Evolutionary conservation across 2,329 filamentous ascomycete genomes (phyloP).

Genomic region (Aspergillus arachidicola): DNA sequence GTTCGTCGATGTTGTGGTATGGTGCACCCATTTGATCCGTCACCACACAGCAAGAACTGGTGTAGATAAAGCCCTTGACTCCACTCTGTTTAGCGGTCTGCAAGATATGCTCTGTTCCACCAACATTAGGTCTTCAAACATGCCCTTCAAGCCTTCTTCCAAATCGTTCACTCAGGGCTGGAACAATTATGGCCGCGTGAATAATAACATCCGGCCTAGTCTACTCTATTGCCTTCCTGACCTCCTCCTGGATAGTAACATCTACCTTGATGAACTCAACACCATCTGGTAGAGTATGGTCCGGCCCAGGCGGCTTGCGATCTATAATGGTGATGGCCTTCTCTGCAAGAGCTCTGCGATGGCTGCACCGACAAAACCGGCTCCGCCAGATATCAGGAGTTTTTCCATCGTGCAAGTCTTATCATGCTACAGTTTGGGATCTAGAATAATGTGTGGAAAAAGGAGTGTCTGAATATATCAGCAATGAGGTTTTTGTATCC

Average conservation of each 20-base stretch:
- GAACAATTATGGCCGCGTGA: constrained; percentile 56
- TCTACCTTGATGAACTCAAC: constrained; percentile 36
- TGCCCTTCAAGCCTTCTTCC: constrained; percentile 36
- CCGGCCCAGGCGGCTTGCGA: constrained; percentile 30
- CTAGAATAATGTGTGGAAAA: not conserved
- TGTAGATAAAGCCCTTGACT: constrained; percentile 57
- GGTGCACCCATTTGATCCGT: constrained; percentile 50
- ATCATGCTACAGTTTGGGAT: not conserved
- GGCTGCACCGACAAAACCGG: constrained; percentile 44
- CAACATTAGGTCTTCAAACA: constrained; percentile 56
- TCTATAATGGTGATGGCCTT: constrained; percentile 43
- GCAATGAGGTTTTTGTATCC: not conserved
- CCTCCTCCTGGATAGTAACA: constrained; percentile 32
- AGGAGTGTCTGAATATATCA: not conserved
- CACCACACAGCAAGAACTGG: constrained; percentile 58
- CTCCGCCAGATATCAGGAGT: constrained; percentile 42
- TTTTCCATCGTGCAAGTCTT: not conserved
- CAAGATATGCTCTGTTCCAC: constrained; percentile 58
- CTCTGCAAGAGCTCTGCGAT: constrained; percentile 39
- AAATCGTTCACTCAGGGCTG: constrained; percentile 40
- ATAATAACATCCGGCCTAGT: constrained; percentile 53
- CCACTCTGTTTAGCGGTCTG: constrained; percentile 47
- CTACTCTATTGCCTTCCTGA: constrained; percentile 39
- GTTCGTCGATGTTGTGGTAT: constrained; percentile 43
- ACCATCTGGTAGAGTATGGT: constrained; percentile 29